Evolutionary conservation across 2,329 filamentous ascomycete genomes (phyloP).

Genomic region (Diaporthe vexans): DNA sequence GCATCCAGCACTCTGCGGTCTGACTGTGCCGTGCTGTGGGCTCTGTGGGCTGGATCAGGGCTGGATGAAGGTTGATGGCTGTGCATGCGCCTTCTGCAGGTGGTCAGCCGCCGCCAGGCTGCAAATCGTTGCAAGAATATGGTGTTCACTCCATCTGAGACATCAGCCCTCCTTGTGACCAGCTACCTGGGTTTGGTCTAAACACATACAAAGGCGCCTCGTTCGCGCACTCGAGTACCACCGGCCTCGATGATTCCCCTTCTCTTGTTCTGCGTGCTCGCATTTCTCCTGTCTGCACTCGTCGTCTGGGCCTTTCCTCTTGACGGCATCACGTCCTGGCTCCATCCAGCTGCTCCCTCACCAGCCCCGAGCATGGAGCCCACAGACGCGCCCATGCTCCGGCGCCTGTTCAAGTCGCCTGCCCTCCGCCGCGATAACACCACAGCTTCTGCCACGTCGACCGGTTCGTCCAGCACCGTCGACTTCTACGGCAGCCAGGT

Average conservation of each 20-base stretch:
- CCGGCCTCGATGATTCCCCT: background rate
- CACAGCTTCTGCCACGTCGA: slow-evolving; percentile 3
- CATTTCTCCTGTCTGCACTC: slow-evolving; percentile 1
- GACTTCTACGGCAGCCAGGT: slow-evolving; percentile 71
- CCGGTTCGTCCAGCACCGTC: slow-evolving; percentile 16
- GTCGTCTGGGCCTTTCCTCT: background rate
- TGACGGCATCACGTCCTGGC: slow-evolving; percentile 1
- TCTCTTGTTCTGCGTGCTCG: slow-evolving; percentile 11
- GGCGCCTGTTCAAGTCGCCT: slow-evolving; percentile 15
- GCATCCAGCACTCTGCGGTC: background rate
- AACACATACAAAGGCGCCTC: slow-evolving; percentile 9
- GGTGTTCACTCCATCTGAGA: slow-evolving; percentile 36
- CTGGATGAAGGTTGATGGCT: background rate
- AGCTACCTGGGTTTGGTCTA: background rate
- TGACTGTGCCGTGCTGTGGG: slow-evolving; percentile 4
- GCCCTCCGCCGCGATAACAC: slow-evolving; percentile 17
- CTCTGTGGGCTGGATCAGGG: background rate
- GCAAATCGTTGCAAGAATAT: slow-evolving; percentile 5
- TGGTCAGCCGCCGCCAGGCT: slow-evolving; percentile 31
- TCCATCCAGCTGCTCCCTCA: background rate
- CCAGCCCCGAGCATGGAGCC: slow-evolving; percentile 25
- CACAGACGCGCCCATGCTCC: slow-evolving; percentile 7
- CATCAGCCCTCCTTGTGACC: slow-evolving; percentile 24
- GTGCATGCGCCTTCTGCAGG: background rate
- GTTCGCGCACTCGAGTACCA: background rate